A percentile compares a stretch with the other conserved stretches of the same genome.
phyloP scores from a whole-genome alignment of 1,284 basidiomycete species.

The Austroboletus niveus region DNA sequence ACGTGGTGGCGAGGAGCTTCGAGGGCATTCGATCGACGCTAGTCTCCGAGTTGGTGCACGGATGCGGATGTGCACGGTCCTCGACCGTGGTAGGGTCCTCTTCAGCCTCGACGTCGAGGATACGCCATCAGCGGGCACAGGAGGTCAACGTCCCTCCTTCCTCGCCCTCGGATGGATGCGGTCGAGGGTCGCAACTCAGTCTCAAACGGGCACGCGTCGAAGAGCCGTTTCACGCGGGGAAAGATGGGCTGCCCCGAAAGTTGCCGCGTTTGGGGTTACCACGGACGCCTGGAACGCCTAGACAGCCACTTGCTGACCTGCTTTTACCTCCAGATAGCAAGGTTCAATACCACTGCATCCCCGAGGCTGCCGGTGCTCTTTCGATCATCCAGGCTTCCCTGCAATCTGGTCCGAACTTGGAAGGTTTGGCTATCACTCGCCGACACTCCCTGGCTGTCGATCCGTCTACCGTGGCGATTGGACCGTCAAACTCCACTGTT shows the following conservation, averaged over 20 bases:
- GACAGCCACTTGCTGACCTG: constrained; percentile 22
- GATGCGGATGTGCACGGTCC: not conserved
- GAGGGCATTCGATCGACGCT: constrained; percentile 16
- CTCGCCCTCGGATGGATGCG: constrained; percentile 13
- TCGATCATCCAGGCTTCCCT: not conserved
- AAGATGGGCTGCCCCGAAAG: no score
- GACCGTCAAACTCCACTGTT: not conserved
- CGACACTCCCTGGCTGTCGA: not conserved
- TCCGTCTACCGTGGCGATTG: not conserved
- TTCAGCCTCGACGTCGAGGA: not conserved
- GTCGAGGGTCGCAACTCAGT: not conserved
- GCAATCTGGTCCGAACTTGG: not conserved
- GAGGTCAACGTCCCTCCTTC: constrained; percentile 1
- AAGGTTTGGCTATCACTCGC: not conserved
- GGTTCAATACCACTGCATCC: no score
- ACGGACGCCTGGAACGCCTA: constrained; percentile 14
- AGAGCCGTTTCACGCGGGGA: no score
- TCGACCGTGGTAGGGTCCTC: constrained; percentile 5
- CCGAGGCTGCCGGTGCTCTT: not conserved
- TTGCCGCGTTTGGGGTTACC: not conserved
- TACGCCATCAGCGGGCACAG: not conserved
- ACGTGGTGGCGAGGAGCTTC: constrained; percentile 16
- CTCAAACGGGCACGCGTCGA: constrained; percentile 6
- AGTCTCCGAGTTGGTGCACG: constrained; percentile 1
- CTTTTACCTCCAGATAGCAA: not conserved